Conservation (phyloP, 1,284 basidiomycete genomes). For the Trametes sp. region DNA sequence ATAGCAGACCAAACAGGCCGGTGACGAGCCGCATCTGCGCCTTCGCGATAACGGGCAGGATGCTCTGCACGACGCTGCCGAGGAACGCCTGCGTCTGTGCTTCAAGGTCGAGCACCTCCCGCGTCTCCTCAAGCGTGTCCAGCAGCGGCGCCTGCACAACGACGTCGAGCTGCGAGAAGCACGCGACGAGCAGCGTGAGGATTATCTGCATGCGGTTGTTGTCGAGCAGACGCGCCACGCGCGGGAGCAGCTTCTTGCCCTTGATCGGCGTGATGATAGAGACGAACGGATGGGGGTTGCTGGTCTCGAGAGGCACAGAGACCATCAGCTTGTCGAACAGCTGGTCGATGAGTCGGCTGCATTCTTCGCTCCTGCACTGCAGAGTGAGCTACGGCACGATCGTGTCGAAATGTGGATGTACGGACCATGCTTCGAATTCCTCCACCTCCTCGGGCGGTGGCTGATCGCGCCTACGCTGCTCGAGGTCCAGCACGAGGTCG, state of each 20-base stretch:
- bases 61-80: slow-evolving; percentile 85
- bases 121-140: slow-evolving; percentile 70
- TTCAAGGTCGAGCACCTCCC: slow-evolving; percentile 79
- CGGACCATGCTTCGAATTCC: slow-evolving; percentile 60
- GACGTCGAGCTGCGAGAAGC: slow-evolving; percentile 93
- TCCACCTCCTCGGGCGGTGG: slow-evolving; percentile 70
- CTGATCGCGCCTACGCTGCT: slow-evolving; percentile 86
- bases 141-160: slow-evolving; percentile 78
- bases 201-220: slow-evolving; percentile 85
- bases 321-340: slow-evolving; percentile 89
- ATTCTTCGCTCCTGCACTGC: slow-evolving; percentile 45
- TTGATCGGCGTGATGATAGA: slow-evolving; percentile 90
- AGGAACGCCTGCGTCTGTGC: slow-evolving; percentile 91
- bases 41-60: slow-evolving; percentile 83
- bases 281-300: slow-evolving; percentile 96
- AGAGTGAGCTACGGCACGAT: no score
- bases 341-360: slow-evolving; percentile 68
- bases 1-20: slow-evolving; percentile 85
- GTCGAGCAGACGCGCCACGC: slow-evolving; percentile 88
- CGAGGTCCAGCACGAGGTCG: slow-evolving; percentile 84
- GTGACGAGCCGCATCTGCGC: slow-evolving; percentile 85
- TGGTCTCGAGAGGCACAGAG: slow-evolving; percentile 91
- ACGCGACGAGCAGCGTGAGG: slow-evolving; percentile 92
- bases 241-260: slow-evolving; percentile 92
- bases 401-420: background rate